Conservation (phyloP, 306 rosid genomes). For the Betula pendula region DNA sequence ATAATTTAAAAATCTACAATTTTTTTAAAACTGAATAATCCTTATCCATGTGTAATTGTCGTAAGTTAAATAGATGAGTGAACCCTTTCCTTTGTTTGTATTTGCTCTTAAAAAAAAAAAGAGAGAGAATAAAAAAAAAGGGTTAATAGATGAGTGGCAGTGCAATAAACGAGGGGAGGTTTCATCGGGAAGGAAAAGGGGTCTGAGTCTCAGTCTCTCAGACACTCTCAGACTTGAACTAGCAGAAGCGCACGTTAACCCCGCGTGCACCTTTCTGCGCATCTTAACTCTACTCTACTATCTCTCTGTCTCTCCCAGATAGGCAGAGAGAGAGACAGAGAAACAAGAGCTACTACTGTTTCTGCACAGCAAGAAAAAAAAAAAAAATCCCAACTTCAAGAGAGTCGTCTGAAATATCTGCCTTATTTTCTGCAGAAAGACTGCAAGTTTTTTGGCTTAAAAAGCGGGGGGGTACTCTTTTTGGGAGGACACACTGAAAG, state of each 20-base stretch:
- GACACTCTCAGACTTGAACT: constrained; percentile 37
- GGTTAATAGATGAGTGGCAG: constrained; percentile 31
- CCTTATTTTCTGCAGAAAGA: constrained; percentile 24
- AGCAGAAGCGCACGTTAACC: constrained; percentile 62
- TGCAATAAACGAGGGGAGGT: constrained; percentile 42
- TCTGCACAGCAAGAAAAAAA: no score
- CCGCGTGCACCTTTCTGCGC: constrained; percentile 26
- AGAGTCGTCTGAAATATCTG: no score
- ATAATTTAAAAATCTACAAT: no score
- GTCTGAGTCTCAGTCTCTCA: no score
- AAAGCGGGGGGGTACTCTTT: constrained; percentile 58
- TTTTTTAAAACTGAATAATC: no score
- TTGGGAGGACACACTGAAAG: constrained; percentile 9
- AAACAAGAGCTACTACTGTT: no score
- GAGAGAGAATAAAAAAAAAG: no score
- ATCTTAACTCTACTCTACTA: neutral
- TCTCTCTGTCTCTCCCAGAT: constrained; percentile 31
- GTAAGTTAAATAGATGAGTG: no score
- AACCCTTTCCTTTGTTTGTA: no score
- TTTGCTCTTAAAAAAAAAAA: no score
- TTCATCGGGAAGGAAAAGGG: constrained; percentile 73
- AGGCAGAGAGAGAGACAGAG: neutral
- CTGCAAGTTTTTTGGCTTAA: constrained; percentile 38
- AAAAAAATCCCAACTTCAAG: no score
- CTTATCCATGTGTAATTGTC: no score